Conservation (phyloP, 352 stramenopile genomes). For the Phytophthora tentaculata region DNA sequence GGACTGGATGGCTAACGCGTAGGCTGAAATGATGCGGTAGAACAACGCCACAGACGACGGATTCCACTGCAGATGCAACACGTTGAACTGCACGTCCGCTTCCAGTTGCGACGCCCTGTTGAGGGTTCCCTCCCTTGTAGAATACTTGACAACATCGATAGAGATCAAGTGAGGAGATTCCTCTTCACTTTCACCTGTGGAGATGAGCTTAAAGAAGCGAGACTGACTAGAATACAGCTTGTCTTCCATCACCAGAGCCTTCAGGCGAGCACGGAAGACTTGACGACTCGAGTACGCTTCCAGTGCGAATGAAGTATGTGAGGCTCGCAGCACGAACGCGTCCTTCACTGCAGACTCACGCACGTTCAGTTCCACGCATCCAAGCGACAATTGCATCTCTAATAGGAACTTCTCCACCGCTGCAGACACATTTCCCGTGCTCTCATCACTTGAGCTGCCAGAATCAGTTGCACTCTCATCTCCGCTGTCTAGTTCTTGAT, state of each 20-base stretch:
- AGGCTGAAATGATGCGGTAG: conserved; percentile 73
- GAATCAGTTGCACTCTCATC: conserved; percentile 26
- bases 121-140: neutral
- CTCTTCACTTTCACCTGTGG: conserved; percentile 45
- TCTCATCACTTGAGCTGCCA: conserved; percentile 14
- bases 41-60: conserved; percentile 80
- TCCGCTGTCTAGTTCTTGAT: conserved; percentile 22
- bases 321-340: conserved; percentile 56
- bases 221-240: conserved; percentile 59
- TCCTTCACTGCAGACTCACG: conserved; percentile 54
- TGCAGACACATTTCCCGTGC: neutral
- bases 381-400: conserved; percentile 57
- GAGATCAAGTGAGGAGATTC: conserved; percentile 49
- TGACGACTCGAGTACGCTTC: conserved; percentile 56
- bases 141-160: conserved; percentile 48
- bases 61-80: conserved; percentile 86
- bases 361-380: conserved; percentile 60
- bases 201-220: conserved; percentile 70
- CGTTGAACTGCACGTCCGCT: conserved; percentile 67
- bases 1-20: conserved; percentile 57
- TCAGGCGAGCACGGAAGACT: conserved; percentile 54
- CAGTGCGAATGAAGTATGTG: conserved; percentile 56
- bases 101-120: conserved; percentile 42
- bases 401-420: conserved; percentile 52
- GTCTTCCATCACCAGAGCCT: conserved; percentile 74